Conservation (phyloP, 179 eudicot genomes). For the Beta lomatogona region DNA sequence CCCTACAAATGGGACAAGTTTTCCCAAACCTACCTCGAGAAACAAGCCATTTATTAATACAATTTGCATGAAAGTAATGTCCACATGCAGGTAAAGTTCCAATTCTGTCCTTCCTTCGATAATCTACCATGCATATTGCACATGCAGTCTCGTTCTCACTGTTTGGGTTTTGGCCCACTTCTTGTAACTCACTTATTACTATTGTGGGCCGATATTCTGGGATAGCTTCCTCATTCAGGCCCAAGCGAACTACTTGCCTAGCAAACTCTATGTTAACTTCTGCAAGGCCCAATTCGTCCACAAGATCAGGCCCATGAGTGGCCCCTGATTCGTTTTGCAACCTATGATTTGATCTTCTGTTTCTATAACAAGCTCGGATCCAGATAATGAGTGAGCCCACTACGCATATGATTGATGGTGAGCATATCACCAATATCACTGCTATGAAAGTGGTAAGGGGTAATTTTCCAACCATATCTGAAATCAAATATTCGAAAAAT, state of each 20-base stretch:
- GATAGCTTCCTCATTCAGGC: not conserved
- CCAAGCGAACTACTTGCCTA: conserved; percentile 21
- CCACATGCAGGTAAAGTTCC: conserved; percentile 36
- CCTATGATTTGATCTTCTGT: not conserved
- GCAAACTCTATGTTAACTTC: conserved; percentile 30
- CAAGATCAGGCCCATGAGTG: conserved; percentile 10
- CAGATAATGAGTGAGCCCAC: conserved; percentile 27
- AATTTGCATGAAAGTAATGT: conserved; percentile 38
- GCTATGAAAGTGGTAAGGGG: conserved; percentile 21
- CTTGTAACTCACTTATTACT: conserved; percentile 25
- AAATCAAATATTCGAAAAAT: not conserved
- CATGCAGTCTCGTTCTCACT: conserved; percentile 23
- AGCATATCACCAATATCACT: conserved; percentile 25
- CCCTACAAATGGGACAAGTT: conserved; percentile 40
- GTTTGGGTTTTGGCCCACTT: conserved; percentile 15
- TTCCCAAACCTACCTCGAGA: conserved; percentile 25
- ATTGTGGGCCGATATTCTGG: conserved; percentile 19
- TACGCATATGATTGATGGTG: conserved; percentile 27
- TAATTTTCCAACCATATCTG: conserved; percentile 27
- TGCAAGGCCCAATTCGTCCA: conserved; percentile 29
- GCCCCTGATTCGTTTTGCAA: not conserved
- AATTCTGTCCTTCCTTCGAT: conserved; percentile 25
- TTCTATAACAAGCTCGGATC: conserved; percentile 19
- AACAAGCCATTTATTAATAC: conserved; percentile 30
- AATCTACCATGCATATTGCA: conserved; percentile 35